Evolutionary conservation across 108 stramenopile species (phyloP).

Genomic region (Aurantiochytrium sp.): DNA sequence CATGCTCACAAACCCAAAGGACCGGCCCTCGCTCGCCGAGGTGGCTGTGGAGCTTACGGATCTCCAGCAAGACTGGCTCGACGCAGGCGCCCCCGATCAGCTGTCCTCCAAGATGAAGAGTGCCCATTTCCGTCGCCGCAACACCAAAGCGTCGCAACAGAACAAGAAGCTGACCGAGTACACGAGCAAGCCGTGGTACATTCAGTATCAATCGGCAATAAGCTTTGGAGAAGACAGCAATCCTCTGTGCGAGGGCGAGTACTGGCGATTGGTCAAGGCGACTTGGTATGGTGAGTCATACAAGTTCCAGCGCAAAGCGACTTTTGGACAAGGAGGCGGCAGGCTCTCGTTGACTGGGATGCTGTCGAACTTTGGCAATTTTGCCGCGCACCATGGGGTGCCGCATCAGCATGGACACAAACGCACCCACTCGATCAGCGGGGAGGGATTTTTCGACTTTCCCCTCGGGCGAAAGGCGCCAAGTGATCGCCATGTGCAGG

Average conservation of each 20-base stretch:
- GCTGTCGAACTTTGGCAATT: neutral
- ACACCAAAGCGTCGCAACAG: neutral
- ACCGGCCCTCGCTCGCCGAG: neutral
- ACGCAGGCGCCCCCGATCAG: neutral
- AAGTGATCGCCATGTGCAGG: neutral
- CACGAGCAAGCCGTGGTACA: neutral
- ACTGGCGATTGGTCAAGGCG: neutral
- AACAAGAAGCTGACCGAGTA: neutral
- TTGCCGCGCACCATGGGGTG: neutral
- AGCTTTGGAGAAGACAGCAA: neutral
- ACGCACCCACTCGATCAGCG: no score
- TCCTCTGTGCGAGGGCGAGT: neutral
- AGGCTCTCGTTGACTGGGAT: neutral
- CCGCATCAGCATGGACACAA: no score
- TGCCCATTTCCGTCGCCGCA: neutral
- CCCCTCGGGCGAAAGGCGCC: neutral
- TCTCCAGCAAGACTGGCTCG: slow-evolving; percentile 23
- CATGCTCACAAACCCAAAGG: neutral
- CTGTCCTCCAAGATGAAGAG: neutral
- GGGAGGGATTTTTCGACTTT: no score
- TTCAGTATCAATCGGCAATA: neutral
- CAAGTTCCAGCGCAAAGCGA: neutral
- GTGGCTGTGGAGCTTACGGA: neutral
- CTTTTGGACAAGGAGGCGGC: neutral
- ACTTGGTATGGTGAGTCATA: neutral